These are phyloP conservation scores for Raddia guianensis DNA, from an alignment of 176 grass and related monocot species.

Conservation along the genomic window DNA sequence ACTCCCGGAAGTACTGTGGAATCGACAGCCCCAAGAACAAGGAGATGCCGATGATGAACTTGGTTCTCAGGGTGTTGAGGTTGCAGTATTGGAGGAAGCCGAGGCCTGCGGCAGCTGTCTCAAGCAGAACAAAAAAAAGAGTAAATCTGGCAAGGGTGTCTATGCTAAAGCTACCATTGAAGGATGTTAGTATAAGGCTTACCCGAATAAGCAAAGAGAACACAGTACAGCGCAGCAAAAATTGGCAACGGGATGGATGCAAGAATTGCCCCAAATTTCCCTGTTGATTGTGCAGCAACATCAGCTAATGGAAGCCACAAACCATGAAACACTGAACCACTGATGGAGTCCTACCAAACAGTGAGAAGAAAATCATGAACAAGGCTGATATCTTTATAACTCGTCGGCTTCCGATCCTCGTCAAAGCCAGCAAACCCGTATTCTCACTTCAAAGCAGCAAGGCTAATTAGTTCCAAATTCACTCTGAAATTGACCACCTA, in stretches of 20 bases:
- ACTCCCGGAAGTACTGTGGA: slow-evolving; percentile 77
- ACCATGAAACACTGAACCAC: not conserved
- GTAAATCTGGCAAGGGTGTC: no score
- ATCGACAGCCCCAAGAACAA: slow-evolving; percentile 88
- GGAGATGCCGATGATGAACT: slow-evolving; percentile 84
- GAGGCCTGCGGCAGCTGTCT: slow-evolving; percentile 80
- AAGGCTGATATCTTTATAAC: slow-evolving; percentile 80
- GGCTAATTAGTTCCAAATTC: slow-evolving; percentile 7
- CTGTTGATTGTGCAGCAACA: slow-evolving; percentile 46
- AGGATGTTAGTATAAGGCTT: slow-evolving; percentile 2
- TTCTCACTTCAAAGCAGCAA: slow-evolving; percentile 71
- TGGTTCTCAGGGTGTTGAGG: slow-evolving; percentile 79
- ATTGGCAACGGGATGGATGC: slow-evolving; percentile 89
- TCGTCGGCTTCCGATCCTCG: slow-evolving; percentile 81
- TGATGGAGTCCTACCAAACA: slow-evolving; percentile 60
- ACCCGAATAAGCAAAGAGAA: slow-evolving; percentile 93
- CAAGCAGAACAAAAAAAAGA: slow-evolving; percentile 24
- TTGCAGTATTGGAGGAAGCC: slow-evolving; percentile 92
- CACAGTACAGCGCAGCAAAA: slow-evolving; percentile 81
- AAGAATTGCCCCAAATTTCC: slow-evolving; percentile 91
- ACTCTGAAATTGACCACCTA: not conserved
- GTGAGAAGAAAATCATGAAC: slow-evolving; percentile 97
- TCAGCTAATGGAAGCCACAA: not conserved
- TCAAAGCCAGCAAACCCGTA: slow-evolving; percentile 75
- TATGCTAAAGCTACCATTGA: no score